These are phyloP conservation scores for Uncinocarpus reesii DNA, from an alignment of 2,329 filamentous ascomycete genomes.

Conservation along the genomic window DNA sequence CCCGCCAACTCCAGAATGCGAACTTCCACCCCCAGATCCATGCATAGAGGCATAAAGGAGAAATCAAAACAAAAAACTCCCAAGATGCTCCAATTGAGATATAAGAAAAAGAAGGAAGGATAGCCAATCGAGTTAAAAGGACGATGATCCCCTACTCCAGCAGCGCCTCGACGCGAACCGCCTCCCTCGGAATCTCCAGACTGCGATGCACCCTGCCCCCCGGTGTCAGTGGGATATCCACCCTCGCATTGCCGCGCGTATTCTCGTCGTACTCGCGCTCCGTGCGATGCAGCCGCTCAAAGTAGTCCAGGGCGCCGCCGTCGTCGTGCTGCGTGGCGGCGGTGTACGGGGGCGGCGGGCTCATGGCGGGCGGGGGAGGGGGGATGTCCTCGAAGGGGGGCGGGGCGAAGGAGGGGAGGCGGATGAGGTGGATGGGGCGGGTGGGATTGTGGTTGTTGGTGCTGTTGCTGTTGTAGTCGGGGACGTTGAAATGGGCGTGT, in stretches of 20 bases:
- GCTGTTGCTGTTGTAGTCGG: slow-evolving; percentile 40
- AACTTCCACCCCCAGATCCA: too few relatives aligned
- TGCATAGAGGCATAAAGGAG: too few relatives aligned
- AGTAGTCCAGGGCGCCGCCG: slow-evolving; percentile 58
- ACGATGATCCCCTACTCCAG: not conserved
- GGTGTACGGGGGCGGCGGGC: slow-evolving; percentile 78
- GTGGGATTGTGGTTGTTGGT: slow-evolving; percentile 29
- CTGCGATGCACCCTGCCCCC: slow-evolving; percentile 53
- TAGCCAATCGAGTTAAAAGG: slow-evolving; percentile 3
- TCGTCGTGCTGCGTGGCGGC: slow-evolving; percentile 60
- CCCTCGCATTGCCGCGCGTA: slow-evolving; percentile 30
- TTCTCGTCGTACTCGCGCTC: slow-evolving; percentile 55
- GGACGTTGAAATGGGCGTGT: slow-evolving; percentile 65
- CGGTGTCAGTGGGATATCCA: slow-evolving; percentile 53
- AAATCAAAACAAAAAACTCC: too few relatives aligned
- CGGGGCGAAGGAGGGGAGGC: slow-evolving; percentile 76
- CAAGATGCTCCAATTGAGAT: too few relatives aligned
- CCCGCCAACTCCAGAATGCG: too few relatives aligned
- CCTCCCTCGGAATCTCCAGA: slow-evolving; percentile 53
- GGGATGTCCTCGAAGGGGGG: slow-evolving; percentile 76
- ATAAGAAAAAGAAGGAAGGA: slow-evolving; percentile 28
- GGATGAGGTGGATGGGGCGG: slow-evolving; percentile 73
- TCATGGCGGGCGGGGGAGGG: slow-evolving; percentile 62
- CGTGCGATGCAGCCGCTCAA: slow-evolving; percentile 56
- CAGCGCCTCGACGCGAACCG: slow-evolving; percentile 30